Evolutionary conservation across 2,329 filamentous ascomycete species (phyloP).

Genomic region (Arthrobotrys pseudoclavata): DNA sequence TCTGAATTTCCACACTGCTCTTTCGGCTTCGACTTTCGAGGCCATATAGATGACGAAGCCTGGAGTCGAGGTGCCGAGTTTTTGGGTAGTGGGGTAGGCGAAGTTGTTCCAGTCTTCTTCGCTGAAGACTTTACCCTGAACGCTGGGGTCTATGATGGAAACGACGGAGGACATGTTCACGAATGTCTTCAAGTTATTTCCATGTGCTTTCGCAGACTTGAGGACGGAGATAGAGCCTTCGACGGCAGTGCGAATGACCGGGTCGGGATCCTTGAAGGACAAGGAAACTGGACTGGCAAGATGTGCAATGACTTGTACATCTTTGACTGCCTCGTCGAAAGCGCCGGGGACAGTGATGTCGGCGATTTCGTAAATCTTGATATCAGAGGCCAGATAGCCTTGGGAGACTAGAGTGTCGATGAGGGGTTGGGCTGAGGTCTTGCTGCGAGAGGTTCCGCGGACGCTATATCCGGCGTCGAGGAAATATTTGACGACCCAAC

Average conservation of each 20-base stretch:
- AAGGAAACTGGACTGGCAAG: constrained; percentile 66
- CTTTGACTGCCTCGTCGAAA: constrained; percentile 73
- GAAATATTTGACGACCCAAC: constrained; percentile 70
- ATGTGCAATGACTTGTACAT: constrained; percentile 53
- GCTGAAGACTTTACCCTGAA: constrained; percentile 37
- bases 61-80: constrained; percentile 57
- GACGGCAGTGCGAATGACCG: constrained; percentile 72
- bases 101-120: constrained; percentile 69
- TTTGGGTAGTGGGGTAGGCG: constrained; percentile 39
- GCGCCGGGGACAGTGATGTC: constrained; percentile 80
- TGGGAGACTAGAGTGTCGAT: constrained; percentile 44
- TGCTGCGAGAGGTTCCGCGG: constrained; percentile 69
- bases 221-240: constrained; percentile 76
- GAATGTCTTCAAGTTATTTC: constrained; percentile 76
- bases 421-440: constrained; percentile 60
- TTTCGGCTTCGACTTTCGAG: constrained; percentile 77
- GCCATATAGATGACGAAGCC: constrained; percentile 67
- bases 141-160: constrained; percentile 66
- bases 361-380: constrained; percentile 72
- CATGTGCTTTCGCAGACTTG: constrained; percentile 74
- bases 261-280: constrained; percentile 64
- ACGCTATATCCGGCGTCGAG: constrained; percentile 68
- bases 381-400: constrained; percentile 42
- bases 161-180: constrained; percentile 72
- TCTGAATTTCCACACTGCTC: constrained; percentile 75